Base-by-base conservation (phyloP, 352 stramenopile genomes). In the Phytophthora lateralis region DNA sequence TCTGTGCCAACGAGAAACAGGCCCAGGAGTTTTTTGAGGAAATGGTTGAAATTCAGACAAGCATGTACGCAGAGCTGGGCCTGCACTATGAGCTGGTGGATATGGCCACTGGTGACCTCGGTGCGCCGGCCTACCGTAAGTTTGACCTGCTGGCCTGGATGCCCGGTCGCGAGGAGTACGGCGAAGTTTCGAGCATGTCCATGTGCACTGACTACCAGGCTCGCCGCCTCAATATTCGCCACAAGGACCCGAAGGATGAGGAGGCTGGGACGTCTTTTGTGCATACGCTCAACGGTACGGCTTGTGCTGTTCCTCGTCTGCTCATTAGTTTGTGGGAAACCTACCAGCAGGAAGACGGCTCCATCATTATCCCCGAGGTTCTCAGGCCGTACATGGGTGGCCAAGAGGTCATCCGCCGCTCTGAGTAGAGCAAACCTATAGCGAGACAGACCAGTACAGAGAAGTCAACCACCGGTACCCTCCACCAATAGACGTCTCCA, bases 151-250 rank as follows among this genome's bases (percentile, higher is more conserved):
- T 96, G 8, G 89, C 85, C 12, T 97, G 82, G 76, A 95, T 97
- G 85, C 89, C 89, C 20, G 88, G 82, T 1, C 85, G 85, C 20
- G 38, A 76, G 3, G 82, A 86, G 61, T 93, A 89, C 54, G 84
- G 85, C 50, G 89, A 97, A 60, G 73, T 97, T 29, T 89, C 83
- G 17, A 95, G 83, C 52, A 83, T 94, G 50, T 93, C 83, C 59
- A 95, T 94, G 75, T 97, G 89, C 80, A 96, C 88, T 1, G 89
- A 97, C 65, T 97, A 95, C 57, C 89, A 97, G 64, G 78, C 85
- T 39, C 79, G 89, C 7, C 80, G 88, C 3, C 73, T 97, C 10
- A 90, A 94, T 56, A 95, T 97, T 52, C 85, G 88, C 49, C 89
- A 96, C 69, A 88, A 87, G 51, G 63, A 82, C 17, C 55, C 52